Conservation (phyloP, 371 early-diverging fungal species). For the Apophysomyces elegans region DNA sequence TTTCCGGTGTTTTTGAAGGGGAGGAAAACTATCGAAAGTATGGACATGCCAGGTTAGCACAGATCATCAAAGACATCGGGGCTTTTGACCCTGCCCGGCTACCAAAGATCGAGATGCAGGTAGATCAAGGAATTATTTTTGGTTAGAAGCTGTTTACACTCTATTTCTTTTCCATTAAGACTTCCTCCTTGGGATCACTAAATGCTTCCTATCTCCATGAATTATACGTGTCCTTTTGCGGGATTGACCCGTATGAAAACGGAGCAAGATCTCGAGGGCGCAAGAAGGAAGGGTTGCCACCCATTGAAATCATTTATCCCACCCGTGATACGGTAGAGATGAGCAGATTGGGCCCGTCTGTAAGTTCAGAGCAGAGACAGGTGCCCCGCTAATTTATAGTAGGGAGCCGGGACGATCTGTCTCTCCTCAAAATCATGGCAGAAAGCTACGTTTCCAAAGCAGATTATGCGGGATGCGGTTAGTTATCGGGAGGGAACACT, state of each 20-base stretch:
- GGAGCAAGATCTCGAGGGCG: slow-evolving; percentile 14
- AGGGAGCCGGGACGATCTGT: slow-evolving; percentile 54
- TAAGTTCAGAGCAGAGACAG: slow-evolving; percentile 16
- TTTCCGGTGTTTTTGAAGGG: slow-evolving; percentile 48
- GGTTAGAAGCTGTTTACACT: not conserved
- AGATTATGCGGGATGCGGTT: slow-evolving; percentile 49
- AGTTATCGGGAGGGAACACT: slow-evolving; percentile 46
- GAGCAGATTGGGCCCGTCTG: slow-evolving; percentile 39
- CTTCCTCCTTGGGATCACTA: slow-evolving; percentile 48
- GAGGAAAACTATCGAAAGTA: slow-evolving; percentile 26
- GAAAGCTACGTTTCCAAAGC: slow-evolving; percentile 43
- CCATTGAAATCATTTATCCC: slow-evolving; percentile 41
- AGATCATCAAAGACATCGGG: slow-evolving; percentile 32
- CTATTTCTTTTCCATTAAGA: slow-evolving; percentile 23
- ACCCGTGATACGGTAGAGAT: slow-evolving; percentile 32
- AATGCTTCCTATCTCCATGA: slow-evolving; percentile 35
- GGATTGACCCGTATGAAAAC: slow-evolving; percentile 28
- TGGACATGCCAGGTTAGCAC: slow-evolving; percentile 47
- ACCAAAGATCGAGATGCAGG: slow-evolving; percentile 54
- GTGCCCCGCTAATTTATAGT: not conserved
- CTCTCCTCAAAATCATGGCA: slow-evolving; percentile 36
- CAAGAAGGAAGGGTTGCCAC: slow-evolving; percentile 32
- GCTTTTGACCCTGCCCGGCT: slow-evolving; percentile 14
- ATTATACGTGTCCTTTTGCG: slow-evolving; percentile 46
- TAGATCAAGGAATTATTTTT: slow-evolving; percentile 14